Evolutionary conservation across 2,329 filamentous ascomycete genomes (phyloP).

Genomic region (Penicillium verrucosum): DNA sequence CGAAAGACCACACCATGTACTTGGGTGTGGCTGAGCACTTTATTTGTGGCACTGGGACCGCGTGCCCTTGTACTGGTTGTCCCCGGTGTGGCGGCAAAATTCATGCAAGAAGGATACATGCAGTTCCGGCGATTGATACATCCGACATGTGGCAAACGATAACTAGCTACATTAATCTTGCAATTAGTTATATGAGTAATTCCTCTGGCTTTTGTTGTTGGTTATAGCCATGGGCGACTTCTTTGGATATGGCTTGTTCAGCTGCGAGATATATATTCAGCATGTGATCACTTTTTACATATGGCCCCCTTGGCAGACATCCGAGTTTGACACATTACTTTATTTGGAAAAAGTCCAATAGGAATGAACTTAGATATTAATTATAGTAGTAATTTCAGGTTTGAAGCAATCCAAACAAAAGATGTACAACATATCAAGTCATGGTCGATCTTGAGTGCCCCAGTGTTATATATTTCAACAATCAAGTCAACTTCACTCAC

Average conservation of each 20-base stretch:
- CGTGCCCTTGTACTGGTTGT: not conserved
- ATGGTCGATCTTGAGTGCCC: not conserved
- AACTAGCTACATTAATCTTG: not conserved
- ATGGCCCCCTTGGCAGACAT: not conserved
- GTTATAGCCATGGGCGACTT: not conserved
- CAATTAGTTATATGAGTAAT: not conserved
- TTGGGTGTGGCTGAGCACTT: not conserved
- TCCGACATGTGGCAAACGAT: slow-evolving; percentile 1
- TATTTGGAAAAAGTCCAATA: no score
- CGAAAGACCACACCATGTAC: not conserved
- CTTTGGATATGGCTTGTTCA: not conserved
- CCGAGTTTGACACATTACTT: not conserved
- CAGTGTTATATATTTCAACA: not conserved
- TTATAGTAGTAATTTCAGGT: no score
- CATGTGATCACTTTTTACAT: not conserved
- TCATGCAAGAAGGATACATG: slow-evolving; percentile 2
- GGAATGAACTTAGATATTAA: not conserved
- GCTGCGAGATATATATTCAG: not conserved
- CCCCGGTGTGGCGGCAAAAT: not conserved
- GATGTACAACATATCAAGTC: not conserved
- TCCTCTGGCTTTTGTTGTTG: not conserved
- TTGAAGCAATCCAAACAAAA: not conserved
- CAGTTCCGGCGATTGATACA: not conserved
- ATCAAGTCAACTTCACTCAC: not conserved
- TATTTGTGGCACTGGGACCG: not conserved